Conservation (phyloP, 192 early-diverging fungal genomes). For the Backusella sp. region DNA sequence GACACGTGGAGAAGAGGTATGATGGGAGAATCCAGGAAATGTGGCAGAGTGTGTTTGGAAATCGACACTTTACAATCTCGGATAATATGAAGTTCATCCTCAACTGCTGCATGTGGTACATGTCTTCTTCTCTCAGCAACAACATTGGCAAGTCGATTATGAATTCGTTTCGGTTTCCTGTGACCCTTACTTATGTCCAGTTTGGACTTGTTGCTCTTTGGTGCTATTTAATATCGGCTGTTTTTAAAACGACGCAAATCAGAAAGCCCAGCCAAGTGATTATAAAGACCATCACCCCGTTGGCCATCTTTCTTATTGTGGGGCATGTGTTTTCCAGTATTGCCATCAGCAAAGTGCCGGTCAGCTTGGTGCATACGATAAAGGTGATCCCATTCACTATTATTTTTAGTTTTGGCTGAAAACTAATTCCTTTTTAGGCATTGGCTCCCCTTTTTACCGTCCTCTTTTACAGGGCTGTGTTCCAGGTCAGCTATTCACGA, state of each 20-base stretch:
- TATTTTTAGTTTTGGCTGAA: conserved; percentile 3
- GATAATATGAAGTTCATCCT: conserved; percentile 59
- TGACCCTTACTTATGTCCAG: conserved; percentile 83
- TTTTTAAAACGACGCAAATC: conserved; percentile 51
- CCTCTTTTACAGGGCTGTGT: conserved; percentile 68
- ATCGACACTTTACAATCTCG: conserved; percentile 14
- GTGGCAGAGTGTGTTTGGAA: background rate
- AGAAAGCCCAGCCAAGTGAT: conserved; percentile 51
- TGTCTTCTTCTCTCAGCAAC: conserved; percentile 79
- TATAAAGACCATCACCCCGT: conserved; percentile 61
- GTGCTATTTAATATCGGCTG: conserved; percentile 47
- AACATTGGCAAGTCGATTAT: conserved; percentile 83
- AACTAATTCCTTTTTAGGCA: conserved; percentile 49
- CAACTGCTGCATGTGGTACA: conserved; percentile 78
- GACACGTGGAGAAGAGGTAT: conserved; percentile 7
- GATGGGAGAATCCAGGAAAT: background rate
- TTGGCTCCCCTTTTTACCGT: conserved; percentile 89
- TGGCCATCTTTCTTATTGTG: conserved; percentile 79
- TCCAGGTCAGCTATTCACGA: conserved; percentile 62
- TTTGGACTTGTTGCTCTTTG: conserved; percentile 76
- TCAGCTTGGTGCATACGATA: conserved; percentile 86
- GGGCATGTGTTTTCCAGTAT: conserved; percentile 81
- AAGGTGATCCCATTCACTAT: conserved; percentile 56
- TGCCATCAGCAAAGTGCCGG: conserved; percentile 77
- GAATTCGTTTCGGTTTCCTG: conserved; percentile 72